Evolutionary conservation across 108 stramenopile genomes (phyloP).

Genomic region (Skeletonema grethae): DNA sequence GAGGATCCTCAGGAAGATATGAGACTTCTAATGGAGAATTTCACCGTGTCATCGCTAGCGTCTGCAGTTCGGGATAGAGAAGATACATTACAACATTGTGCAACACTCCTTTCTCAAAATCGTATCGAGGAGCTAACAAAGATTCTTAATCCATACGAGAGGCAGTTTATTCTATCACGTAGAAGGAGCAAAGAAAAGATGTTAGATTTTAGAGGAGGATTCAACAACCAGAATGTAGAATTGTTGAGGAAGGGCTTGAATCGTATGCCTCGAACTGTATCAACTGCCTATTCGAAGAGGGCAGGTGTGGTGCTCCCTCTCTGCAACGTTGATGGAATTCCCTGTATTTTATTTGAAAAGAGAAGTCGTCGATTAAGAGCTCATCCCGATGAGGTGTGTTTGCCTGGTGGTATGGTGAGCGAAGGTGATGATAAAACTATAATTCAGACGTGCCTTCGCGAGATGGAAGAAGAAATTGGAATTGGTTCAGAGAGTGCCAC

Average conservation of each 20-base stretch:
- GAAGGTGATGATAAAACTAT: constrained; percentile 83
- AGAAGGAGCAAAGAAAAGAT: constrained; percentile 50
- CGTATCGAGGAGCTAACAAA: constrained; percentile 62
- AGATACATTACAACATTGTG: constrained; percentile 87
- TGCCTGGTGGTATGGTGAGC: constrained; percentile 94
- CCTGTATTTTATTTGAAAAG: constrained; percentile 91
- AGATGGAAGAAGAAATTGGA: constrained; percentile 97
- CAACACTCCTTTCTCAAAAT: constrained; percentile 71
- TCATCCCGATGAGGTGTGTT: constrained; percentile 85
- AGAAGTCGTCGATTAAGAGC: constrained; percentile 70
- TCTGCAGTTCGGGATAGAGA: constrained; percentile 93
- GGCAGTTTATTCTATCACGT: constrained; percentile 58
- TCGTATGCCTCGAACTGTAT: constrained; percentile 90
- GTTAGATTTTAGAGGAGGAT: constrained; percentile 70
- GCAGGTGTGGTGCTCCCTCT: constrained; percentile 91
- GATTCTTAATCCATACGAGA: constrained; percentile 81
- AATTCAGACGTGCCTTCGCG: constrained; percentile 87
- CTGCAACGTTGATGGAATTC: constrained; percentile 91
- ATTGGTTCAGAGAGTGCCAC: constrained; percentile 46
- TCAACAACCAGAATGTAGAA: constrained; percentile 69
- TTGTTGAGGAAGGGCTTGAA: constrained; percentile 86
- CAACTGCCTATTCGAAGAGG: constrained; percentile 76
- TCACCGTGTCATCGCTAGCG: constrained; percentile 89
- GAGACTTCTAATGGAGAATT: constrained; percentile 85
- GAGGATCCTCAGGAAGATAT: constrained; percentile 94